phyloP scores from a whole-genome alignment of 2,329 filamentous ascomycete genomes.

The Alternaria longipes region DNA sequence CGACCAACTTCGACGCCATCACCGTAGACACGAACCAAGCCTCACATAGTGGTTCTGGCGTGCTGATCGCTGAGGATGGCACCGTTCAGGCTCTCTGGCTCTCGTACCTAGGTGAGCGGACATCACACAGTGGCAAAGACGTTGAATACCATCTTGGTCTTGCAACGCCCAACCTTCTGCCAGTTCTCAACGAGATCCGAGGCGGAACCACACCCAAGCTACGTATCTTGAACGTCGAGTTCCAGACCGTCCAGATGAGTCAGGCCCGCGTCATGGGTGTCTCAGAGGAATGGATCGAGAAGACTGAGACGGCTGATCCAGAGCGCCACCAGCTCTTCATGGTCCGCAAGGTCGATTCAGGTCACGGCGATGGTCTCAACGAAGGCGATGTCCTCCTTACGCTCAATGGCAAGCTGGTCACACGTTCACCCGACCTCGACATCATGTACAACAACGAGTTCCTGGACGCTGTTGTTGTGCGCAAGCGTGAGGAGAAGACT shows the following conservation, averaged over 20 bases:
- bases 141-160: constrained; percentile 96
- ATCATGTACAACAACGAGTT: constrained; percentile 92
- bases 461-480: constrained; percentile 85
- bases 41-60: constrained; percentile 91
- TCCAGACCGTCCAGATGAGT: constrained; percentile 94
- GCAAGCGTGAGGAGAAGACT: constrained; percentile 80
- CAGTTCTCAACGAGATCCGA: constrained; percentile 88
- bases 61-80: constrained; percentile 87
- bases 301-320: constrained; percentile 87
- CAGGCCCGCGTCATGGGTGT: constrained; percentile 98
- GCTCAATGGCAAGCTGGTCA: constrained; percentile 90
- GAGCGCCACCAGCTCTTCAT: constrained; percentile 97
- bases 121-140: constrained; percentile 79
- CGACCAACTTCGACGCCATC: constrained; percentile 95
- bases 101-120: constrained; percentile 93
- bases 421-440: constrained; percentile 89
- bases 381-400: constrained; percentile 95
- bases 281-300: constrained; percentile 92
- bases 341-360: constrained; percentile 86
- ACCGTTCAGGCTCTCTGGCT: constrained; percentile 96
- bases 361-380: constrained; percentile 70
- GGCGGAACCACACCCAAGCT: constrained; percentile 80
- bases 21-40: constrained; percentile 94
- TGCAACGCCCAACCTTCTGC: constrained; percentile 85
- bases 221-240: constrained; percentile 92